Percentiles rank a stretch among this genome's conserved stretches.
phyloP scores from a whole-genome alignment of 139 green algal genomes.

The Prasinococcaceae sp. region DNA sequence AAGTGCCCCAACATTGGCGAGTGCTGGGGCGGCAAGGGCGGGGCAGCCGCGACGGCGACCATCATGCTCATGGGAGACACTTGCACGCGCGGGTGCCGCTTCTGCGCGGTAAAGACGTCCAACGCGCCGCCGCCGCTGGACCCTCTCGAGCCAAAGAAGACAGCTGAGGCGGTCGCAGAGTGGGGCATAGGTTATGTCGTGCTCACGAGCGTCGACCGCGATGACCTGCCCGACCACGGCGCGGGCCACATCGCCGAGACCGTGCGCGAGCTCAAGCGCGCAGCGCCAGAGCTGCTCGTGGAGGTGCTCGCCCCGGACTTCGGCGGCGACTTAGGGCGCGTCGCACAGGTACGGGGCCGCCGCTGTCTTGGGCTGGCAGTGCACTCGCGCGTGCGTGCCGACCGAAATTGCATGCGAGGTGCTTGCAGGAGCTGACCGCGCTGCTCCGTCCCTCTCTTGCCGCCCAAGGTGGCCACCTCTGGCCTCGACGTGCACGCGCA shows the following conservation, averaged over 20 bases:
- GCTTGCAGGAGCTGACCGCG: too few species aligned
- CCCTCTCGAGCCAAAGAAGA: constrained; percentile 76
- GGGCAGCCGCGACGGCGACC: constrained; percentile 83
- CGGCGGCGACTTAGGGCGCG: constrained; percentile 55
- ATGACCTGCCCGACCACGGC: constrained; percentile 80
- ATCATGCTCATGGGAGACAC: constrained; percentile 81
- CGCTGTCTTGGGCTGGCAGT: too few species aligned
- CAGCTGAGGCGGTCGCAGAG: constrained; percentile 63
- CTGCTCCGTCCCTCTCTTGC: too few species aligned
- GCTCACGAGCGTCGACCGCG: constrained; percentile 91
- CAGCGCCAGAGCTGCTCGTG: constrained; percentile 17
- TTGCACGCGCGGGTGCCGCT: constrained; percentile 57
- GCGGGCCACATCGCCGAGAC: constrained; percentile 94
- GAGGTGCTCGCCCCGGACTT: constrained; percentile 75
- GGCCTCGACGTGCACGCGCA: constrained; percentile 96
- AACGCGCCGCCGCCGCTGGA: constrained; percentile 79
- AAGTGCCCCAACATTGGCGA: constrained; percentile 92
- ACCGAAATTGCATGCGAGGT: too few species aligned
- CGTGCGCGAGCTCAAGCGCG: constrained; percentile 58
- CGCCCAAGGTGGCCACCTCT: constrained; percentile 55
- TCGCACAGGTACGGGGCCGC: too few species aligned
- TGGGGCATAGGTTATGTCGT: constrained; percentile 99
- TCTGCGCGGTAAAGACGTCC: constrained; percentile 94
- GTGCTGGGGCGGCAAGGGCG: constrained; percentile 42
- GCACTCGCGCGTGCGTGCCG: too few species aligned